Evolutionary conservation across 2,329 filamentous ascomycete genomes (phyloP), one percentile per base, ranked within the genome.

Genomic region (Arthroderma sp.): DNA sequence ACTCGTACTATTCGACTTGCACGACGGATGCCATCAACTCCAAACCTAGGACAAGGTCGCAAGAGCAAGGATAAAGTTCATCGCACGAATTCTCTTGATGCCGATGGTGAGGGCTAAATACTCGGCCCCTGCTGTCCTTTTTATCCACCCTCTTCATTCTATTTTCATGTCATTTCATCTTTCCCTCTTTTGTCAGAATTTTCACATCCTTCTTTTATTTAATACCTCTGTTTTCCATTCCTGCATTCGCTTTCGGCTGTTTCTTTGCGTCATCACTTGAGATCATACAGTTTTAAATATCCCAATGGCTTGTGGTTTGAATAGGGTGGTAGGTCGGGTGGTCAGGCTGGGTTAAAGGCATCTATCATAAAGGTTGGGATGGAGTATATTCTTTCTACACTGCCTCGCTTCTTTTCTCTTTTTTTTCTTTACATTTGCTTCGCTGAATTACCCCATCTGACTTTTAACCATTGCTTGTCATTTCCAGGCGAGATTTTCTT

Each of bases 21-120:
- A 10, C 57, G 56, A 30, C 60, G 58, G 29, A 51, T 60, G 40
- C 62, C 62, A 8, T 66, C 64, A 6, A 63, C 62, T 2, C 61
- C 63, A 3, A 60, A 56, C 10, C 34, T 64, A 29, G 50, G 55
- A 5, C 50, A 37, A 5, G 34, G 42, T 8, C 44, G 55, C 36
- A 59, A 56, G 30, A 40, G 51, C 22, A 50, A 51, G 7, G 43
- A 42, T 10, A 51, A 53, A 29, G 47, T 56, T 31, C 56, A 56
- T 5, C 49, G 60, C 41, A 58, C 58, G 40, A 58, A 56, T 31
- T 65, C 64, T 36, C 55, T 59, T 38, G 62, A 64, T 51, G 53
- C 57, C 1, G 58, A 55, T 47, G 51, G 51, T 6, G 46, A 49
- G 29, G 43, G 32, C 11, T 36, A 29, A 32, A n/a, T 27, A 40